phyloP scores from a whole-genome alignment of 1,284 basidiomycete genomes.

The Malassezia nana region DNA sequence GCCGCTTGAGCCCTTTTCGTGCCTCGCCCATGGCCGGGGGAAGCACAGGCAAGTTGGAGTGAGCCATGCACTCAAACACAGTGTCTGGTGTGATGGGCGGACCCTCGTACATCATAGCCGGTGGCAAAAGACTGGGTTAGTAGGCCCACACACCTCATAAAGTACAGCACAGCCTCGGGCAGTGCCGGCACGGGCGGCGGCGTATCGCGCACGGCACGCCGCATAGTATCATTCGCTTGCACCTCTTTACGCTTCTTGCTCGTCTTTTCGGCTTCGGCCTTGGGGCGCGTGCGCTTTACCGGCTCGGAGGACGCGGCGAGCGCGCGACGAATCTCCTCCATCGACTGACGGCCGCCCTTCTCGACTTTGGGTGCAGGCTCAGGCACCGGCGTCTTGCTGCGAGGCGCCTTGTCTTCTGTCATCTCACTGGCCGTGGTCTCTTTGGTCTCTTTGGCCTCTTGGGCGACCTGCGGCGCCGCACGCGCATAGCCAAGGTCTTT shows the following conservation, averaged over 20 bases:
- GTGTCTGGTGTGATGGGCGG: constrained; percentile 9
- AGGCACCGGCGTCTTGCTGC: background rate
- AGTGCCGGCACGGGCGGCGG: constrained; percentile 6
- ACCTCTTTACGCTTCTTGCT: constrained; percentile 5
- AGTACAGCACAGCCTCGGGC: constrained; percentile 16
- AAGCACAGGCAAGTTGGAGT: constrained; percentile 6
- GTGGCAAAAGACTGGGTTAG: constrained; percentile 9
- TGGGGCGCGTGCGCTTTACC: constrained; percentile 13
- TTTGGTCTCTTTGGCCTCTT: background rate
- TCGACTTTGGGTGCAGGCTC: background rate
- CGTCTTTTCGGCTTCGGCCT: constrained; percentile 3
- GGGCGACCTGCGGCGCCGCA: background rate
- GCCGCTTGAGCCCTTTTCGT: constrained; percentile 1
- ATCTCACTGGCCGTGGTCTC: background rate
- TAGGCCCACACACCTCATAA: constrained; percentile 10
- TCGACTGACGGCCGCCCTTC: constrained; percentile 8
- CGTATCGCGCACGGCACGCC: background rate
- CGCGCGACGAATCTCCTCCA: constrained; percentile 17
- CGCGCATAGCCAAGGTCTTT: constrained; percentile 64
- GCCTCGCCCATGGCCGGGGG: background rate
- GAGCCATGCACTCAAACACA: constrained; percentile 11
- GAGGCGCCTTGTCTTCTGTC: background rate
- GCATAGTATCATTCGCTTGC: background rate
- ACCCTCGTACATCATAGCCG: constrained; percentile 10
- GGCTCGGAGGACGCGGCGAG: constrained; percentile 6